phyloP scores from a whole-genome alignment of 2,329 filamentous ascomycete species.

The Neurospora crassa region DNA sequence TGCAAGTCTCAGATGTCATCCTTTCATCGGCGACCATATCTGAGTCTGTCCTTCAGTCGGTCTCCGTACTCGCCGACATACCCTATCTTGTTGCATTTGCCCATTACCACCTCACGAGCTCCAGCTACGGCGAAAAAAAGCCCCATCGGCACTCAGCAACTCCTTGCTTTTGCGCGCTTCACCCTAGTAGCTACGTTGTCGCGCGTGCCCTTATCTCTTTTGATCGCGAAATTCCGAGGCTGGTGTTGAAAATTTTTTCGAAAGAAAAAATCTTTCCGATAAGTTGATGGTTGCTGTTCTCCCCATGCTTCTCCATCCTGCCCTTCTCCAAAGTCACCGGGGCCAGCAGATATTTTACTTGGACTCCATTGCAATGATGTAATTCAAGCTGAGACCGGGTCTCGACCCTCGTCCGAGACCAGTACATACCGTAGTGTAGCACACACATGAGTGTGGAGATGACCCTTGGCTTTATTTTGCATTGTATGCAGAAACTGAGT shows the following conservation, averaged over 20 bases:
- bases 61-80: background rate
- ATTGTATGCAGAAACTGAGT: background rate
- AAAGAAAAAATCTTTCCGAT: background rate
- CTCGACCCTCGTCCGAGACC: background rate
- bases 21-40: background rate
- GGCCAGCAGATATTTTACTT: background rate
- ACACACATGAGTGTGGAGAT: background rate
- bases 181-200: background rate
- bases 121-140: background rate
- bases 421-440: background rate
- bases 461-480: background rate
- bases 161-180: background rate
- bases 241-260: background rate
- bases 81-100: background rate
- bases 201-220: background rate
- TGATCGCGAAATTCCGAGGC: background rate
- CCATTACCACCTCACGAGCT: background rate
- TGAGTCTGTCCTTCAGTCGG: background rate
- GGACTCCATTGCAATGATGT: background rate
- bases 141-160: background rate
- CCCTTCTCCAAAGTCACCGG: background rate
- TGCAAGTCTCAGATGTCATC: background rate
- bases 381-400: background rate
- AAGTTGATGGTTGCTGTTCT: background rate
- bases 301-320: background rate